phyloP scores from a whole-genome alignment of 2,329 filamentous ascomycete genomes.

The Fusarium heterosporum region DNA sequence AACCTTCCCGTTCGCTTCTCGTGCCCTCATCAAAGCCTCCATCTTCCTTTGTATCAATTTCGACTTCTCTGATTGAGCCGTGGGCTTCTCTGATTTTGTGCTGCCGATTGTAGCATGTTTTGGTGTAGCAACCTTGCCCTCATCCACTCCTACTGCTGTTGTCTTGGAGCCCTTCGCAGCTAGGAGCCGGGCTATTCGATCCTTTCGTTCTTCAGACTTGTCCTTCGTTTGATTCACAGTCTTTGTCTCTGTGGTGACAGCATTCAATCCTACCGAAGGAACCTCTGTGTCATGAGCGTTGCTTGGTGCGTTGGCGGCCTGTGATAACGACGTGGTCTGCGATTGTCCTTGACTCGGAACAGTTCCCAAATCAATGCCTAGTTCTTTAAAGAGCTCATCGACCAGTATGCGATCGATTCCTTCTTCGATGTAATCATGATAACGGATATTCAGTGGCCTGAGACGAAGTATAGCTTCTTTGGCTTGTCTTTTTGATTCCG shows the following conservation, averaged over 20 bases:
- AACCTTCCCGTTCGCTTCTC: constrained; percentile 56
- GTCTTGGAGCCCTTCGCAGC: constrained; percentile 76
- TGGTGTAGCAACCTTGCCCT: constrained; percentile 6
- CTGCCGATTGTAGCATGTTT: constrained; percentile 39
- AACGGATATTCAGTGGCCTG: constrained; percentile 75
- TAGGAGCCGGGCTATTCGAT: constrained; percentile 79
- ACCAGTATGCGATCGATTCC: constrained; percentile 75
- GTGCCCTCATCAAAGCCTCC: constrained; percentile 75
- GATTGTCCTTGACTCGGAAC: background rate
- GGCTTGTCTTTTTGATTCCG: constrained; percentile 67
- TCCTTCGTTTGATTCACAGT: constrained; percentile 62
- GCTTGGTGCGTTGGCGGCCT: background rate
- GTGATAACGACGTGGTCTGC: background rate
- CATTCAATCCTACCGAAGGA: background rate
- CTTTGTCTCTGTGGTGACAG: constrained; percentile 10
- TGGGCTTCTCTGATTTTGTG: constrained; percentile 32
- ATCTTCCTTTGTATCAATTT: constrained; percentile 80
- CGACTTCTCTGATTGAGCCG: constrained; percentile 73
- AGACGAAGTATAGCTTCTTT: constrained; percentile 75
- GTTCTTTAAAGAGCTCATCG: constrained; percentile 72
- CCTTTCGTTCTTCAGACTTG: constrained; percentile 73
- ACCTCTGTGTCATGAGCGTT: background rate
- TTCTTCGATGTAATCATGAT: constrained; percentile 77
- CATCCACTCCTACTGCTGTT: constrained; percentile 22
- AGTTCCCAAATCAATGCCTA: constrained; percentile 66